Conservation (phyloP, 2,329 filamentous ascomycete genomes). For the Mollisia scopiformis region DNA sequence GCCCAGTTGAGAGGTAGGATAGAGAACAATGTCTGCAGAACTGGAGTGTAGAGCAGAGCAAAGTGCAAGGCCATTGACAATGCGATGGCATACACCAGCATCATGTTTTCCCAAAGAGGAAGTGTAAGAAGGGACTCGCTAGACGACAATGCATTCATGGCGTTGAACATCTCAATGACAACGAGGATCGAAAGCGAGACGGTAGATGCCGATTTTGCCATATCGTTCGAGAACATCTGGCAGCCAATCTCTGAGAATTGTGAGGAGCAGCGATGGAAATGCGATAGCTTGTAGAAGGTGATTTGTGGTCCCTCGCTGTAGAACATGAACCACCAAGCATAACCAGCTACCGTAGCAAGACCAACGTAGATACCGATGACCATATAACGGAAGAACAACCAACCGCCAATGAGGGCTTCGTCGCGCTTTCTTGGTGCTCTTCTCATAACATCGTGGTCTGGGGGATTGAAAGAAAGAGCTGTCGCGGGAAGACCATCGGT, state of each 20-base stretch:
- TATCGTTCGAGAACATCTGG: slow-evolving; percentile 84
- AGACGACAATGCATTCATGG: slow-evolving; percentile 95
- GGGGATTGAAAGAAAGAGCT: slow-evolving; percentile 94
- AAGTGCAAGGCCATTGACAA: slow-evolving; percentile 96
- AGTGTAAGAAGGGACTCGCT: slow-evolving; percentile 93
- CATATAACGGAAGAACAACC: slow-evolving; percentile 97
- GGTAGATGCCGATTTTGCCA: slow-evolving; percentile 88
- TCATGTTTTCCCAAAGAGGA: slow-evolving; percentile 98
- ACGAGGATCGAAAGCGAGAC: slow-evolving; percentile 91
- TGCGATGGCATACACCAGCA: slow-evolving; percentile 91
- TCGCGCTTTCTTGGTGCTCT: slow-evolving; percentile 89
- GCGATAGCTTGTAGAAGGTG: slow-evolving; percentile 82
- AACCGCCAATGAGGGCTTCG: slow-evolving; percentile 88
- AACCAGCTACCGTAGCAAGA: slow-evolving; percentile 90
- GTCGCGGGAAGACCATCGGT: slow-evolving; percentile 97
- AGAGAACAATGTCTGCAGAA: slow-evolving; percentile 86
- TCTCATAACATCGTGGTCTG: slow-evolving; percentile 98
- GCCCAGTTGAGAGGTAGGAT: slow-evolving; percentile 83
- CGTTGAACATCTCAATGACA: slow-evolving; percentile 99
- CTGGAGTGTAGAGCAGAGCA: slow-evolving; percentile 86
- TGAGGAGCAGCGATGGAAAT: slow-evolving; percentile 91
- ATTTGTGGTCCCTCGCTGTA: slow-evolving; percentile 90
- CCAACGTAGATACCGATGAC: slow-evolving; percentile 96
- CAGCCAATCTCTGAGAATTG: slow-evolving; percentile 90
- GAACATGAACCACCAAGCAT: slow-evolving; percentile 99